Evolutionary conservation across 768 basidiomycete genomes (phyloP), one percentile per base, ranked within the genome.

Genomic region (Boletus bicolor): DNA sequence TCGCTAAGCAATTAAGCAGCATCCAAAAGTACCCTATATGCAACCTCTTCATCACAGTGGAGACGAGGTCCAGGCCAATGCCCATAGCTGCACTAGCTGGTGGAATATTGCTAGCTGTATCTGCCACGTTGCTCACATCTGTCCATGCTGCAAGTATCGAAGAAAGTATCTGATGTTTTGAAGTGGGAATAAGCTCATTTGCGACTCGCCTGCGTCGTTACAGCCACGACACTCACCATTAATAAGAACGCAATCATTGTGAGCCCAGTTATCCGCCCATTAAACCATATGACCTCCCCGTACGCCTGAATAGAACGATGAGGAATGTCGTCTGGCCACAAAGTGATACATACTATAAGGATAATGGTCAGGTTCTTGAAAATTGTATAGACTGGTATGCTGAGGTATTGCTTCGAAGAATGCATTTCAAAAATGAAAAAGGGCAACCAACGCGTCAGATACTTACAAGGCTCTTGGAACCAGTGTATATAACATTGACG

Each of bases 341-440:
- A 49, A 15, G 28, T 24, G 50, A 24, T 9, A 78, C 88, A 61
- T 60, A 93, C 95, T 67, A 98, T 98, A 30, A 99, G 81, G 61
- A 99, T 98, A 65, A 98, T 99, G n/a, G 97, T 98, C 66, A 98
- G 68, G 70, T 99, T 99, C 75, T 99, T 99, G 83, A 98, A 98
- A 60, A 99, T 98, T 0, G 97, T 98, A 75, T 98, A 99, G 28
- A 98, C 86, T 0, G 97, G 97, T 73, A 99, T 98, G 61, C 85
- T 91, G 47, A 99, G 79, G 73, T 86, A 93, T 95, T 98, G 97
- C 94, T 98, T 72, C 6, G 36, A 12, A 44, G 10, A 21, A 21
- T 46, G 21, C 48, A 28, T 21, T 51, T 50, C 53, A 53, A 49
- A 21, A 32, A 37, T 10, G 15, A 30, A 53, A 52, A 37, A 26